Evolutionary conservation across 345 rosid species (phyloP).

Genomic region (Bretschneidera sinensis): DNA sequence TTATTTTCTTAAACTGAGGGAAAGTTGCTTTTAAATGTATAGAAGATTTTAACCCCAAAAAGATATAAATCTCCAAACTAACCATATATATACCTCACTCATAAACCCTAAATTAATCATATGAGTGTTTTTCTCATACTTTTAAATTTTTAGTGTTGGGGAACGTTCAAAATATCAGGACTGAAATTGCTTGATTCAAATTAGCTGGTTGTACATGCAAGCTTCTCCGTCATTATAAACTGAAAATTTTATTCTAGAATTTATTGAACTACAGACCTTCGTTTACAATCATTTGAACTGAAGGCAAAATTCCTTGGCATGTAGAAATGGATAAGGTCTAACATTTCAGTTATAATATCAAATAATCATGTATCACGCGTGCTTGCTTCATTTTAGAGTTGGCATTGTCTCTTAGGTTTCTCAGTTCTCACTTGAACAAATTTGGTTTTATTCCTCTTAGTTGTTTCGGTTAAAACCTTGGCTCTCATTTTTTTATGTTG

Average conservation of each 20-base stretch:
- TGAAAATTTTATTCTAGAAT: background rate
- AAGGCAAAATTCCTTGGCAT: background rate
- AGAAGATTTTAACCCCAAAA: no score
- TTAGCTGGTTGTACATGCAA: background rate
- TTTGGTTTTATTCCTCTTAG: background rate
- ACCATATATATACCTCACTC: no score
- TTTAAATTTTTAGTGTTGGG: no score
- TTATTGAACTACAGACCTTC: no score
- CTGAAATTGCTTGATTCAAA: background rate
- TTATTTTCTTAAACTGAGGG: no score
- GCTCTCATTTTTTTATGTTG: background rate
- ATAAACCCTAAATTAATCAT: no score
- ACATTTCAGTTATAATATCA: no score
- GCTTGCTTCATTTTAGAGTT: background rate
- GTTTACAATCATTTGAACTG: no score
- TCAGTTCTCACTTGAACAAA: background rate
- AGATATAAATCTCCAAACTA: no score
- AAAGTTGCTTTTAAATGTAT: no score
- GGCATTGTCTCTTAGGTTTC: background rate
- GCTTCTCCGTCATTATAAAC: background rate
- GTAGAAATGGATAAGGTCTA: background rate
- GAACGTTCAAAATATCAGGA: no score
- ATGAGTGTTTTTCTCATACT: no score
- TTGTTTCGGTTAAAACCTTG: background rate
- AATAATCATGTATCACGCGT: background rate